phyloP scores from a whole-genome alignment of 176 grass and related monocot genomes.

The Alloteropsis semialata region DNA sequence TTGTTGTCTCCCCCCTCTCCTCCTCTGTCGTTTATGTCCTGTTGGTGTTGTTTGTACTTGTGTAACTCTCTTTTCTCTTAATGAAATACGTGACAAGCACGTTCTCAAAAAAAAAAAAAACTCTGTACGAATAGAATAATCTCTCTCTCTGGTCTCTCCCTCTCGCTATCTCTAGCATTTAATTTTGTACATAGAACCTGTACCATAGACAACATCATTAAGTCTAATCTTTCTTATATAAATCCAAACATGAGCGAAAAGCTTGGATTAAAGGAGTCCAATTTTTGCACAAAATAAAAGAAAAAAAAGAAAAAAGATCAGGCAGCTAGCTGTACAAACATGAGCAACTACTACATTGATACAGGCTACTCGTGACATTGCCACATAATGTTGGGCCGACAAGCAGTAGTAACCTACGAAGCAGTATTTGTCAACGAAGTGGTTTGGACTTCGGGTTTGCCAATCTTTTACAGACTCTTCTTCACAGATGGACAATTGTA shows the following conservation, averaged over 20 bases:
- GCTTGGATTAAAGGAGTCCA: not conserved
- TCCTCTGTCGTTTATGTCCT: too few relatives aligned
- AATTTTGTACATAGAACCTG: conserved; percentile 15
- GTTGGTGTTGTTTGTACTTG: too few relatives aligned
- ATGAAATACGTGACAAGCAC: too few relatives aligned
- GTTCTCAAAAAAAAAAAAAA: too few relatives aligned
- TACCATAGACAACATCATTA: conserved; percentile 31
- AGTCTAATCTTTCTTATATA: conserved; percentile 21
- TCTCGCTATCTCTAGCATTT: conserved; percentile 17
- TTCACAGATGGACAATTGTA: conserved; percentile 17
- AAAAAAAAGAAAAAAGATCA: conserved; percentile 33
- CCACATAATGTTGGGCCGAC: conserved; percentile 31
- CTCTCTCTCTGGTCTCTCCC: not conserved
- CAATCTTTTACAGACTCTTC: conserved; percentile 40
- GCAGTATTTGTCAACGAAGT: conserved; percentile 30
- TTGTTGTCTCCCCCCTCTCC: too few relatives aligned
- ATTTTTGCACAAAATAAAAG: not conserved
- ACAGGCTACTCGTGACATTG: conserved; percentile 19
- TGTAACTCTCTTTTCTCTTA: too few relatives aligned
- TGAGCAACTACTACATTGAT: not conserved
- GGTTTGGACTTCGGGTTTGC: conserved; percentile 24
- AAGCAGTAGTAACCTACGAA: conserved; percentile 2
- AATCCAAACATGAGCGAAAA: not conserved
- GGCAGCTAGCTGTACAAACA: conserved; percentile 32
- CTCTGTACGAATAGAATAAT: not conserved